Base-by-base conservation (phyloP, 2,329 filamentous ascomycete genomes). In the Penicillium sp. region DNA sequence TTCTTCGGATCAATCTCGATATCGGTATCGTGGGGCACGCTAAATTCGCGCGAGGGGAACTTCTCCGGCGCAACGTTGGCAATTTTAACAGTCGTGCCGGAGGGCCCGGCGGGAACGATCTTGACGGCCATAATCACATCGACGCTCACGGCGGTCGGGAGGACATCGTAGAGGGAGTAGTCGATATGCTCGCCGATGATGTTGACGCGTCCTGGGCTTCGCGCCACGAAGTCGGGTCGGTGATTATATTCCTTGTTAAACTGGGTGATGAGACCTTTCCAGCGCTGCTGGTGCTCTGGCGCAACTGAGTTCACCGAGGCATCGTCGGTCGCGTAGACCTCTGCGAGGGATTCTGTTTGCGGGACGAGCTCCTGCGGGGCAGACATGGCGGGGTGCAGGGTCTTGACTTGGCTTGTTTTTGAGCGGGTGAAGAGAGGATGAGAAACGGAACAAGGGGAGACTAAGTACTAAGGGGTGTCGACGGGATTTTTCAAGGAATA, bases 181-280 rank as follows among this genome's bases (percentile, higher is more conserved):
- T 99, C 95, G 71, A 99, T 96, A 80, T 99, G 95, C 83, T 99
- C 95, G 76, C 95, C 95, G 73, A 99, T 97, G 72, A 99, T 95
- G 80, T 98, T 98, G 66, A 99, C 95, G 66, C 95, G 87, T 60
- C 95, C 95, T 1, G 95, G 95, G 56, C 93, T 96, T 63, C 95
- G 88, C 10, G 94, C 86, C 19, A 98, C 87, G 70, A 96, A 97
- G 59, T 90, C 84, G 40, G 93, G 87, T 16, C 83, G 79, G 53
- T 86, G 83, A 66, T 87, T 88, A 77, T 94, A 96, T 43, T 79
- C 80, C 58, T 83, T 77, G 66, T 87, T 81, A 78, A 98, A 98
- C 66, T 83, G 83, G 53, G 84, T 79, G 43, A 94, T 79, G 44
- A 98, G 83, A 44, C 79, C 81, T 68, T 89, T 85, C 90, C 94